phyloP scores from a whole-genome alignment of 306 rosid species.

The Aeschynomene evenia region DNA sequence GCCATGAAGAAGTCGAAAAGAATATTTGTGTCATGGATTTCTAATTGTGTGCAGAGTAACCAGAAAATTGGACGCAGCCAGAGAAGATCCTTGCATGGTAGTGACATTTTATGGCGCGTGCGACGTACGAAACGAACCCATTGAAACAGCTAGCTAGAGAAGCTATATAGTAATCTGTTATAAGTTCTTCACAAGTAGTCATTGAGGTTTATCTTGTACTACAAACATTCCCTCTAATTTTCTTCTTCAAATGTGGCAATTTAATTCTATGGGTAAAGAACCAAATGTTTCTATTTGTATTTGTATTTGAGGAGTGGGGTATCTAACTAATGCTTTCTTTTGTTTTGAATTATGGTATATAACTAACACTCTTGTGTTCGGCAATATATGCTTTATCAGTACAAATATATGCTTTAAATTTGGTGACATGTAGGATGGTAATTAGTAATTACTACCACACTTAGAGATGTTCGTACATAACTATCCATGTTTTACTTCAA shows the following conservation, averaged over 20 bases:
- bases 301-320: background rate
- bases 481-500: too few species aligned
- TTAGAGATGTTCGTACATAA: too few species aligned
- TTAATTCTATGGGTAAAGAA: background rate
- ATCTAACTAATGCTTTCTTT: too few species aligned
- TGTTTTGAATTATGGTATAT: too few species aligned
- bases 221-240: background rate
- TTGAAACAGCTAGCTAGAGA: conserved; percentile 33
- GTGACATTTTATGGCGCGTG: conserved; percentile 55
- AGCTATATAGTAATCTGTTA: conserved; percentile 5
- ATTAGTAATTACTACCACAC: too few species aligned
- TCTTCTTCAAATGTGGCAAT: background rate
- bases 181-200: background rate
- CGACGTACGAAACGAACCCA: conserved; percentile 45
- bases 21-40: background rate
- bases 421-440: too few species aligned
- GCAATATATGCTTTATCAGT: too few species aligned
- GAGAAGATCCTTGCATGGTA: conserved; percentile 51
- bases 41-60: conserved; percentile 36
- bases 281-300: too few species aligned
- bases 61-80: conserved; percentile 47
- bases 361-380: too few species aligned
- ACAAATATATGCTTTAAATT: too few species aligned
- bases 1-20: background rate
- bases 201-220: background rate